A percentile compares a stretch with the other conserved stretches of the same genome.
phyloP scores from a whole-genome alignment of 1,284 basidiomycete genomes.

The Limonomyces culmigenus region DNA sequence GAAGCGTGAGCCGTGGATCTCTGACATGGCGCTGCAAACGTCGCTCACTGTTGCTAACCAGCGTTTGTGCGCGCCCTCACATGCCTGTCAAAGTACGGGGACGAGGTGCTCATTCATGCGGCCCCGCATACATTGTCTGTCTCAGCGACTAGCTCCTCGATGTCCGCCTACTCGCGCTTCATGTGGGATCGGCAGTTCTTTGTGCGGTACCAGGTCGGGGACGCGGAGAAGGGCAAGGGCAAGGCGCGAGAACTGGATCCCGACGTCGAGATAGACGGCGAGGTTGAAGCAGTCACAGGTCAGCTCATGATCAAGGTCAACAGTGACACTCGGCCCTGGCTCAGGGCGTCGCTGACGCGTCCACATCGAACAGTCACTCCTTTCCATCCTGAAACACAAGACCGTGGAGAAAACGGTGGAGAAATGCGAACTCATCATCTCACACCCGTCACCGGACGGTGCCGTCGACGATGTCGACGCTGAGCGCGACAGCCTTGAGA shows the following conservation, averaged over 20 bases:
- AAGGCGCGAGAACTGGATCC: background rate
- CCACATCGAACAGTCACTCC: conserved; percentile 29
- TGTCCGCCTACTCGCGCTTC: conserved; percentile 69
- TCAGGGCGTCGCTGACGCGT: background rate
- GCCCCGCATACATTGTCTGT: conserved; percentile 40
- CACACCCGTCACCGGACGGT: conserved; percentile 26
- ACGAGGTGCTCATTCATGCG: conserved; percentile 55
- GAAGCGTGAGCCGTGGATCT: conserved; percentile 21
- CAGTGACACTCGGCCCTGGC: background rate
- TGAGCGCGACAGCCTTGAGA: conserved; percentile 47
- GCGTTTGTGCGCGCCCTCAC: conserved; percentile 55
- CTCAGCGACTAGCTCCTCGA: conserved; percentile 57
- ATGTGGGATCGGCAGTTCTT: conserved; percentile 55
- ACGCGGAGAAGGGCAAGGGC: conserved; percentile 3
- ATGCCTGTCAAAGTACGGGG: conserved; percentile 66
- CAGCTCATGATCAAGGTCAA: conserved; percentile 52
- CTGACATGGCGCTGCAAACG: conserved; percentile 2
- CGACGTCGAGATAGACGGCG: conserved; percentile 6
- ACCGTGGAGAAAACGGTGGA: conserved; percentile 61
- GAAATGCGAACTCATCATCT: conserved; percentile 52
- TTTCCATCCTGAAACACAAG: conserved; percentile 56
- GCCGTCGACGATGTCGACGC: conserved; percentile 20
- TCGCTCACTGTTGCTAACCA: conserved; percentile 15
- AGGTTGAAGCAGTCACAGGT: conserved; percentile 20
- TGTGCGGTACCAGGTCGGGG: conserved; percentile 35